Evolutionary conservation across 2,329 filamentous ascomycete species (phyloP).

Genomic region (Aspergillus spinulosporus): DNA sequence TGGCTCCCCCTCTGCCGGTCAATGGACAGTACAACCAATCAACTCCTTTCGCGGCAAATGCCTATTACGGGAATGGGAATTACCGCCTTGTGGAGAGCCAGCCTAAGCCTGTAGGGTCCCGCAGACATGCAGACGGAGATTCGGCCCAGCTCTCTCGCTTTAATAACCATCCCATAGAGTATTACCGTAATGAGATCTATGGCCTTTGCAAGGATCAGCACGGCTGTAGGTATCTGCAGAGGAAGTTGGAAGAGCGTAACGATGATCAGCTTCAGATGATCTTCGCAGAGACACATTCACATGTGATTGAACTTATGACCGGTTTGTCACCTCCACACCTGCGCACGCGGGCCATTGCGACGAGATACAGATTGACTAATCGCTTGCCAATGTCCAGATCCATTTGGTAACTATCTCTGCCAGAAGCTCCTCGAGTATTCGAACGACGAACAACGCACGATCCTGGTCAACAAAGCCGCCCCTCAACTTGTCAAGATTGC

Average conservation of each 20-base stretch:
- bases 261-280: conserved; percentile 86
- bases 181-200: conserved; percentile 80
- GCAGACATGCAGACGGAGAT: conserved; percentile 44
- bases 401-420: conserved; percentile 98
- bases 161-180: conserved; percentile 77
- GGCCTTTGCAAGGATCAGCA: conserved; percentile 96
- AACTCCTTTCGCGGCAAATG: conserved; percentile 54
- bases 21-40: conserved; percentile 55
- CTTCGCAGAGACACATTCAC: conserved; percentile 87
- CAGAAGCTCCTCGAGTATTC: conserved; percentile 97
- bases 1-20: conserved; percentile 49
- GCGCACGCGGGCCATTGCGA: background rate
- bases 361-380: background rate
- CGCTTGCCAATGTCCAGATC: conserved; percentile 57
- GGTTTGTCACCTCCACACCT: conserved; percentile 41
- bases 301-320: conserved; percentile 97
- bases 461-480: conserved; percentile 85
- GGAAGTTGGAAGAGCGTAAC: conserved; percentile 90
- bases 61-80: conserved; percentile 48
- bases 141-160: conserved; percentile 70
- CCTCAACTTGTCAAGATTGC: conserved; percentile 89
- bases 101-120: conserved; percentile 72
- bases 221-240: conserved; percentile 93
- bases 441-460: conserved; percentile 91
- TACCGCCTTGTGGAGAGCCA: conserved; percentile 70